Percentiles rank a stretch among this genome's conserved stretches.
Conservation (phyloP, 306 rosid species). For the Dalbergia cultrata region DNA sequence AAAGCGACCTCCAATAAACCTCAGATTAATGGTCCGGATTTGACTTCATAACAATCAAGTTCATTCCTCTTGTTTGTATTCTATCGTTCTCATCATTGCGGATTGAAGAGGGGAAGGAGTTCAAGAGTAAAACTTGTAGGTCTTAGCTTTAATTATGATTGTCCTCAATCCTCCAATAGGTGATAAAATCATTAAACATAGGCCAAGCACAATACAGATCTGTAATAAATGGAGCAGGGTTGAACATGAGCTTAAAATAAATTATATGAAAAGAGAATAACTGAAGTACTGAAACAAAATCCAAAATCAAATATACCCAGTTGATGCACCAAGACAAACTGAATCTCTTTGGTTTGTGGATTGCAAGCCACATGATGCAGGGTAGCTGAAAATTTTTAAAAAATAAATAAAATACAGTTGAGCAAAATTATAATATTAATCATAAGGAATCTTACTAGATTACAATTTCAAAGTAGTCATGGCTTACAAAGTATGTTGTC, state of each 20-base stretch:
- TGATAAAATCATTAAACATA: constrained; percentile 59
- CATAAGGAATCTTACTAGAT: background rate
- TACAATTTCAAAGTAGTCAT: background rate
- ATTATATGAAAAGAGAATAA: background rate
- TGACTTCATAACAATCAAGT: background rate
- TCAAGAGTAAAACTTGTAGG: constrained; percentile 65
- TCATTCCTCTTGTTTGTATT: background rate
- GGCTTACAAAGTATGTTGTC: constrained; percentile 84
- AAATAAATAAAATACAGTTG: background rate
- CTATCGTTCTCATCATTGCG: background rate
- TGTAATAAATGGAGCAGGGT: constrained; percentile 49
- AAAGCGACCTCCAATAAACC: background rate
- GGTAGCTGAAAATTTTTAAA: constrained; percentile 71
- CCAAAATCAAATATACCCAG: constrained; percentile 58
- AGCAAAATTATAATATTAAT: background rate
- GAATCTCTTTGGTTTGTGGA: constrained; percentile 78
- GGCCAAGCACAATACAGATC: constrained; percentile 74
- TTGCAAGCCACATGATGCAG: constrained; percentile 82
- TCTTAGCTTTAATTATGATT: constrained; percentile 63
- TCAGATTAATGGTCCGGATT: background rate
- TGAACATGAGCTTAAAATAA: background rate
- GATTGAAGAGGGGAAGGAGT: background rate
- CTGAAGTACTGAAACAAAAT: background rate
- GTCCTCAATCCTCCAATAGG: constrained; percentile 82
- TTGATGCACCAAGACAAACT: constrained; percentile 86